Evolutionary conservation across 179 eudicot genomes (phyloP).

Genomic region (Sideroxylon spinosum): DNA sequence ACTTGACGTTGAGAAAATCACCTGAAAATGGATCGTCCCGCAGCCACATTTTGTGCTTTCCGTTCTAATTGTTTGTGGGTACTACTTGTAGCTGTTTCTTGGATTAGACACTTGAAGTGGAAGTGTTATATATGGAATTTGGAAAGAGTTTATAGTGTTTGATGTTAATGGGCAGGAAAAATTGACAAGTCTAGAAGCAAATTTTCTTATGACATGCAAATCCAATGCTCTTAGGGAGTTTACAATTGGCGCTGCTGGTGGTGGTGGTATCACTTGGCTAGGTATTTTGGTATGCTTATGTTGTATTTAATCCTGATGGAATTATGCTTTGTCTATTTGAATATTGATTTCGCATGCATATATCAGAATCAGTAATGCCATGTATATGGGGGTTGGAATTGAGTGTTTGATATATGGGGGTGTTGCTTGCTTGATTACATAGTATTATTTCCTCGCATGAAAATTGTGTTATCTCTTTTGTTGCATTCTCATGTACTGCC

Average conservation of each 20-base stretch:
- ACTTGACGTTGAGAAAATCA: background rate
- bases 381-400: background rate
- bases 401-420: background rate
- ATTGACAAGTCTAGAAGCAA: slow-evolving; percentile 39
- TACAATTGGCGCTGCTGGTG: slow-evolving; percentile 25
- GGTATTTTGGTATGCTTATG: slow-evolving; percentile 20
- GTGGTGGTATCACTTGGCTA: slow-evolving; percentile 25
- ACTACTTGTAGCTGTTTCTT: background rate
- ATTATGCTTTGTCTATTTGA: background rate
- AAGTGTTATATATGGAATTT: slow-evolving; percentile 7
- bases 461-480: background rate
- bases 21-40: background rate
- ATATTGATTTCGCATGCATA: background rate
- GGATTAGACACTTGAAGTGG: background rate
- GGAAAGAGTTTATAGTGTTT: background rate
- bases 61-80: background rate
- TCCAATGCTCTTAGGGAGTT: slow-evolving; percentile 28
- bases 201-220: slow-evolving; percentile 30
- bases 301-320: background rate
- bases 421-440: background rate
- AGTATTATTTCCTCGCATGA: background rate
- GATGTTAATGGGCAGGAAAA: slow-evolving; percentile 21
- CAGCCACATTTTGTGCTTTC: background rate
- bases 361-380: background rate
- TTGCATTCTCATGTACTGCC: background rate